phyloP scores from a whole-genome alignment of 2,329 filamentous ascomycete species.

The Aspergillus sclerotialis region DNA sequence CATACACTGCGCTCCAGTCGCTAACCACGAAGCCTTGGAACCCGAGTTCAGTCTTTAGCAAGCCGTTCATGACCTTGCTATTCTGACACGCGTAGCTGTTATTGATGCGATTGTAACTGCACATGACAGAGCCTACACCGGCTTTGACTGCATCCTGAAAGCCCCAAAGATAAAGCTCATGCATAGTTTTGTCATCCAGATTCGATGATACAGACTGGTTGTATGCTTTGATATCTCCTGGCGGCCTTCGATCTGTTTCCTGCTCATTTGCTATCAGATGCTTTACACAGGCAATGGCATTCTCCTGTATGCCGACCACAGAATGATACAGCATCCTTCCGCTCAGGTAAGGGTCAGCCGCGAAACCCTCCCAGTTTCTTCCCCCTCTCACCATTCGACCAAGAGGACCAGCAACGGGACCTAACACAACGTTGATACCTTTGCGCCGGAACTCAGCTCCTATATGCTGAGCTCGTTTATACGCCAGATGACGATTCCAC shows the following conservation, averaged over 20 bases:
- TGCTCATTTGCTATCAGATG: conserved; percentile 59
- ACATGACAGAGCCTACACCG: conserved; percentile 57
- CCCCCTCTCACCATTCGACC: conserved; percentile 35
- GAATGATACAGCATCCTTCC: conserved; percentile 30
- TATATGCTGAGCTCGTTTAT: conserved; percentile 47
- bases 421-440: conserved; percentile 33
- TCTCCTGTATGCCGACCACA: conserved; percentile 36
- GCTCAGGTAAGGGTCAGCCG: conserved; percentile 36
- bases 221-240: conserved; percentile 19
- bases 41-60: conserved; percentile 71
- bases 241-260: conserved; percentile 37
- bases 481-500: conserved; percentile 51
- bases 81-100: conserved; percentile 76
- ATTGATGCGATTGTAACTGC: conserved; percentile 50
- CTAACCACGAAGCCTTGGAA: conserved; percentile 76
- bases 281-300: conserved; percentile 36
- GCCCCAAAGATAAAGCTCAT: conserved; percentile 60
- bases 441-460: conserved; percentile 52
- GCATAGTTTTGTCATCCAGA: conserved; percentile 58
- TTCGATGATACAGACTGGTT: conserved; percentile 50
- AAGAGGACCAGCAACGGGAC: conserved; percentile 35
- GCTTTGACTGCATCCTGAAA: conserved; percentile 56
- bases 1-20: conserved; percentile 71
- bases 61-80: conserved; percentile 64
- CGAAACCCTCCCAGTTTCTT: conserved; percentile 40